Evolutionary conservation across 1,284 basidiomycete genomes (phyloP), one percentile per base, ranked within the genome.

Genomic region (Cystobasidiaceae sp.): DNA sequence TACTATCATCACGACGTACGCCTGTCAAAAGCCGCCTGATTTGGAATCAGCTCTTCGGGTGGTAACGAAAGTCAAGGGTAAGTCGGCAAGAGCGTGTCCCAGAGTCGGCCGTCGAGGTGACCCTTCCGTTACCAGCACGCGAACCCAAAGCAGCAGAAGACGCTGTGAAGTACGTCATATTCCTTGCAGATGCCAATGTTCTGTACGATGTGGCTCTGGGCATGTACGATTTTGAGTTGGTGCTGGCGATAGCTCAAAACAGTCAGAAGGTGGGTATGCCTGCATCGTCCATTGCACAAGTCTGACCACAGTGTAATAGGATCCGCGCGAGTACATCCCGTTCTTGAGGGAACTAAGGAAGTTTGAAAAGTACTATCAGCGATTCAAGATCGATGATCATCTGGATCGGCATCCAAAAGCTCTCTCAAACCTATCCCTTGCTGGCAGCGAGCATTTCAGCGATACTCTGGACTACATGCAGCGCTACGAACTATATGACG

Each of bases 81-180:
- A 64, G 72, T 67, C 27, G 13, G 59, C 17, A 51, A 3, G 30
- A 41, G 39, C 21, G 51, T 33, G 30, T 62, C 58, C 17, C 13
- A 5, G 5, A 4, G 4, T 7, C 13, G 28, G 17, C 17, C 5
- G 4, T 23, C 34, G 23, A 0, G 21, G 21, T 34, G 19, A 48
- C 41, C n/a, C 7, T 19, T 27, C 11, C 15, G 0, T 11, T 28
- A 44, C n/a, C 71, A 92, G 90, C 85, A 27, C 81, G 80, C 8
- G 83, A 90, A 69, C 84, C 87, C 0, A 82, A 85, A 39, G 78
- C 91, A 0, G 90, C 96, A 4, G 92, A 97, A 74, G 93, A 97
- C 63, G 94, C 94, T 2, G 89, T 97, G 73, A 97, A 94, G 76
- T 99, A 98, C 74, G 88, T 98, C 76, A 96, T 99, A 76, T 99